Evolutionary conservation across 495 filamentous ascomycete species (phyloP), one percentile per base, ranked within the genome.

Genomic region (Talaromyces adpressus): DNA sequence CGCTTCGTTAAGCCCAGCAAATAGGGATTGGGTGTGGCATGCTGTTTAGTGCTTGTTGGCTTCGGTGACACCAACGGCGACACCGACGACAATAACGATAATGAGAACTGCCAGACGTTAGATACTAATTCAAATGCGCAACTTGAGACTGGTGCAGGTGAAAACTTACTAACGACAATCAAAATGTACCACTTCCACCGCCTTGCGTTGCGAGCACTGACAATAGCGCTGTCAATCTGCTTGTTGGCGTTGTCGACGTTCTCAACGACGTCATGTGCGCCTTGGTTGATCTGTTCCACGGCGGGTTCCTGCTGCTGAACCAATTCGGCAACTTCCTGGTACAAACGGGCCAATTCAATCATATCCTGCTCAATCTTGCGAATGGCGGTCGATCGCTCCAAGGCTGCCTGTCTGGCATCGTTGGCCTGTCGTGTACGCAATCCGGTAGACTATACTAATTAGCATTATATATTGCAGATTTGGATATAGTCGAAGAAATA

Each of bases 141-240:
- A 57, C n/a, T 36, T 12, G 30, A 36, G 14, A 49, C 29, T 62
- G 9, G 54, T 5, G 20, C 14, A 41, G 64, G 64, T 53, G 27
- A 27, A 61, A 62, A 91, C 89, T 77, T 85, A 93, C 90, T 79
- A 65, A 83, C 71, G 66, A 98, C 90, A 68, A 89, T 84, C 71
- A 97, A 74, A 76, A 92, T 96, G 70, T 91, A 93, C 94, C 94
- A 98, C 90, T 98, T 98, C 92, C 96, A 97, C 79, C 87, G 90
- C 65, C 91, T 84, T 39, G 89, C 87, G 59, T 83, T 83, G 68
- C 86, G 77, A n/a, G 95, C 93, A 65, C 89, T 95, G 34, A 78
- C 78, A 56, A 96, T 87, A 16, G 93, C 95, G 18, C 81, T 80
- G 52, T 79, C 85, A 41, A 98, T 85, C 76, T 98, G 84, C 60